Evolutionary conservation across 2,329 filamentous ascomycete species (phyloP).

Genomic region (Sclerotinia subarctica): DNA sequence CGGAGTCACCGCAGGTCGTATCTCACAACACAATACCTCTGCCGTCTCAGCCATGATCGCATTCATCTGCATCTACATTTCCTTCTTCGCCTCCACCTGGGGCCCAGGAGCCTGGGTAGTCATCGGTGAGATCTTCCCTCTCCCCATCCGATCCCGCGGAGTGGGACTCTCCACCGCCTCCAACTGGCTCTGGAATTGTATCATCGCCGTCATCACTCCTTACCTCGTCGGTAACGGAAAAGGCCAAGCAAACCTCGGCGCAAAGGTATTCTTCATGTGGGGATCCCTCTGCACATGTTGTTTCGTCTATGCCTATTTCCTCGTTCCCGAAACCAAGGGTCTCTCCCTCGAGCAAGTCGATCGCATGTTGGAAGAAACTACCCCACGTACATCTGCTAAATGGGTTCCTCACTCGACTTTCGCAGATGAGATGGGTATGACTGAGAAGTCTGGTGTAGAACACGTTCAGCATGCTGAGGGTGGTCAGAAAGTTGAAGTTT

Average conservation of each 20-base stretch:
- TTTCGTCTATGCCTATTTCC: conserved; percentile 55
- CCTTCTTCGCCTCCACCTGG: conserved; percentile 89
- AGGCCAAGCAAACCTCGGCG: conserved; percentile 42
- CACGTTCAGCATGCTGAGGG: conserved; percentile 5
- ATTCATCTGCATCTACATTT: conserved; percentile 88
- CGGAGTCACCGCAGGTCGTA: conserved; percentile 59
- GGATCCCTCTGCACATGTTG: conserved; percentile 54
- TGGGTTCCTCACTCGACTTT: conserved; percentile 36
- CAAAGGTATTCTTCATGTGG: conserved; percentile 54
- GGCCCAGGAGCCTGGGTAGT: conserved; percentile 74
- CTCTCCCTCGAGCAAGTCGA: conserved; percentile 72
- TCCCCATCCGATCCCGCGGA: conserved; percentile 83
- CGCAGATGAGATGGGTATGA: conserved; percentile 29
- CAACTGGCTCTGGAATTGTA: conserved; percentile 87
- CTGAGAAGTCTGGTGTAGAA: conserved; percentile 12
- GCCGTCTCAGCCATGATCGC: conserved; percentile 69
- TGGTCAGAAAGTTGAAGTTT: neutral
- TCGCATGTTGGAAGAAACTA: conserved; percentile 53
- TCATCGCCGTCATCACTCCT: conserved; percentile 67
- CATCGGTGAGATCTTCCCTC: conserved; percentile 86
- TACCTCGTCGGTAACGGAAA: conserved; percentile 63
- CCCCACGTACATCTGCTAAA: conserved; percentile 40
- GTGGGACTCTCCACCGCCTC: conserved; percentile 82
- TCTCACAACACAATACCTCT: conserved; percentile 51
- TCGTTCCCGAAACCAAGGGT: conserved; percentile 72